These are phyloP conservation scores for Incumbomyces delicatus DNA, from an alignment of 2,329 filamentous ascomycete species.

Conservation along the genomic window DNA sequence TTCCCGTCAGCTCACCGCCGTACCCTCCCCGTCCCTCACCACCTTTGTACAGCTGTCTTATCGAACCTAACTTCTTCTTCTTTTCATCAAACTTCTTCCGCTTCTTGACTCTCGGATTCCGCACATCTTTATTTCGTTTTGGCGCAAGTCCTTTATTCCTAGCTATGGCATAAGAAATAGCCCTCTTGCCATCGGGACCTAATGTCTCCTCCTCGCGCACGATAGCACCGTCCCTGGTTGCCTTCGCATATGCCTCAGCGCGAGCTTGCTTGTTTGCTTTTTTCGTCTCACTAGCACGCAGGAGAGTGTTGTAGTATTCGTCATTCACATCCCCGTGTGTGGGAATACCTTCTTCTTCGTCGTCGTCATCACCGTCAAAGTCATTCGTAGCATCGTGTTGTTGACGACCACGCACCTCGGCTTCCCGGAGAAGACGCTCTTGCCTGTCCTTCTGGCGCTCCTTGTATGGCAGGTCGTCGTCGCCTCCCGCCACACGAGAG, in stretches of 20 bases:
- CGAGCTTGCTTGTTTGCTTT: slow-evolving; percentile 66
- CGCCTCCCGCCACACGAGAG: slow-evolving; percentile 52
- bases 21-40: slow-evolving; percentile 79
- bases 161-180: slow-evolving; percentile 86
- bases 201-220: slow-evolving; percentile 59
- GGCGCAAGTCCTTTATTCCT: slow-evolving; percentile 96
- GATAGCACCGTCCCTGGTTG: slow-evolving; percentile 47
- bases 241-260: slow-evolving; percentile 46
- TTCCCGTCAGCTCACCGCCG: slow-evolving; percentile 84
- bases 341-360: slow-evolving; percentile 22
- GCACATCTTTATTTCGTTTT: slow-evolving; percentile 81
- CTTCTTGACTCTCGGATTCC: slow-evolving; percentile 97
- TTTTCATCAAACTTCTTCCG: slow-evolving; percentile 91
- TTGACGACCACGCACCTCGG: slow-evolving; percentile 69
- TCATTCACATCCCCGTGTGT: slow-evolving; percentile 30
- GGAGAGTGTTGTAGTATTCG: slow-evolving; percentile 78
- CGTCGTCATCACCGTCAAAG: slow-evolving; percentile 40
- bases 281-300: slow-evolving; percentile 43
- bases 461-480: slow-evolving; percentile 62
- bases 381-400: slow-evolving; percentile 57
- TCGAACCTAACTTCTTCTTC: slow-evolving; percentile 89
- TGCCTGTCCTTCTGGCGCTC: slow-evolving; percentile 81
- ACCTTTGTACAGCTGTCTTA: slow-evolving; percentile 77
- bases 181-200: slow-evolving; percentile 76
- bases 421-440: slow-evolving; percentile 76